Evolutionary conservation across 1,139 yeast species (phyloP).

Genomic region (Sugiyamaella castrensis): DNA sequence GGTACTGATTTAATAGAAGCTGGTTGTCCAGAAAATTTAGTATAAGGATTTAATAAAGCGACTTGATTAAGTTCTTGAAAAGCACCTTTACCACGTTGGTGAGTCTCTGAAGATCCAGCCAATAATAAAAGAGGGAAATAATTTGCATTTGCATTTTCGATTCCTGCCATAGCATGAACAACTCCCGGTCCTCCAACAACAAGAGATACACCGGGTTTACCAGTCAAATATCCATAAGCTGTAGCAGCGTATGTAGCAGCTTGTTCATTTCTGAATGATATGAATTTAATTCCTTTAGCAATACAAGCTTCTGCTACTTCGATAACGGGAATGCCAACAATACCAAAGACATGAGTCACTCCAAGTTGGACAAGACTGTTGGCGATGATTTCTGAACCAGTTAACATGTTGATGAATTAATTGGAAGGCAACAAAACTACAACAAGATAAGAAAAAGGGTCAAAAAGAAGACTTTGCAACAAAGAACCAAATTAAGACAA

Average conservation of each 20-base stretch:
- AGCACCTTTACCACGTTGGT: conserved; percentile 53
- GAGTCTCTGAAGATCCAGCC: conserved; percentile 56
- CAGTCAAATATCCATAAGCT: conserved; percentile 59
- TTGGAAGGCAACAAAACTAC: no score
- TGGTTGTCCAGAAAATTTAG: conserved; percentile 53
- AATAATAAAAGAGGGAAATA: conserved; percentile 59
- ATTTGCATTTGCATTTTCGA: conserved; percentile 56
- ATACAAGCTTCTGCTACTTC: conserved; percentile 56
- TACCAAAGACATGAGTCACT: conserved; percentile 56
- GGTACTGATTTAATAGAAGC: conserved; percentile 40
- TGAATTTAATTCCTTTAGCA: conserved; percentile 49
- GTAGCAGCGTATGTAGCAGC: conserved; percentile 71
- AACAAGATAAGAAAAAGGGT: no score
- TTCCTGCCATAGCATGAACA: conserved; percentile 61
- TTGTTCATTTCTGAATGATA: conserved; percentile 63
- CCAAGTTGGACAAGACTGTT: conserved; percentile 46
- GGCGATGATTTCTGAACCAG: conserved; percentile 49
- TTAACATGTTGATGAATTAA: conserved; percentile 6
- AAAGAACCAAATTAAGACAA: no score
- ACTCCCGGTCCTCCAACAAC: conserved; percentile 74
- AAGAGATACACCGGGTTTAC: conserved; percentile 58
- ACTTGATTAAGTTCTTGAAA: conserved; percentile 68
- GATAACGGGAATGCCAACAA: conserved; percentile 69
- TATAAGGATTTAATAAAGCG: conserved; percentile 43
- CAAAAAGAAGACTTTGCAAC: no score